phyloP scores from a whole-genome alignment of 148 eudicot species.

The Rhododendron ovatum region DNA sequence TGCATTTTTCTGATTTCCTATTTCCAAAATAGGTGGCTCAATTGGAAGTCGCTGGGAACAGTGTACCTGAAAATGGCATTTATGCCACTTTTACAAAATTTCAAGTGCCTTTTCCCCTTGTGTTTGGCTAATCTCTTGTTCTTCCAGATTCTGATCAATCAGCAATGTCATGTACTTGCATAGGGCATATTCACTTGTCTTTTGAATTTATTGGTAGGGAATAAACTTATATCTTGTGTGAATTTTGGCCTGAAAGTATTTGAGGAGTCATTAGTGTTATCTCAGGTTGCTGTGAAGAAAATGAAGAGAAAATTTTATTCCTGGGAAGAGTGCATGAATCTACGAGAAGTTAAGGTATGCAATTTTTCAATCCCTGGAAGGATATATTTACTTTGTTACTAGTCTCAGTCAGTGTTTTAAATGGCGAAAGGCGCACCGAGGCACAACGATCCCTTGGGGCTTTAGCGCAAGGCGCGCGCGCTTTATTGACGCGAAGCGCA shows the following conservation, averaged over 20 bases:
- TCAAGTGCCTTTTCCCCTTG: not conserved
- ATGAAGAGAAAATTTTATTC: conserved; percentile 87
- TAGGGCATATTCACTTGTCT: not conserved
- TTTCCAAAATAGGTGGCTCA: not conserved
- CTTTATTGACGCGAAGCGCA: no score
- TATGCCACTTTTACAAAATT: not conserved
- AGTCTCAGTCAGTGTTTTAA: not conserved
- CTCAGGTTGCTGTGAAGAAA: conserved; percentile 93
- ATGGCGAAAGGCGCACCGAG: no score
- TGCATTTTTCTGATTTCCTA: not conserved
- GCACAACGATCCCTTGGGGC: no score
- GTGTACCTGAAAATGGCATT: not conserved
- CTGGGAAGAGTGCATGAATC: conserved; percentile 90
- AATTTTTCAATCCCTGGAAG: not conserved
- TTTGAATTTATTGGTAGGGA: not conserved
- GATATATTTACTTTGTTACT: conserved; percentile 3
- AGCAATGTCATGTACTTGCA: not conserved
- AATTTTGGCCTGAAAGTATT: conserved; percentile 2
- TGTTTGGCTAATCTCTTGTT: not conserved
- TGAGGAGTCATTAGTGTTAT: conserved; percentile 11
- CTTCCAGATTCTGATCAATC: not conserved
- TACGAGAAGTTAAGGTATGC: conserved; percentile 91
- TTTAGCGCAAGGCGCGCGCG: no score
- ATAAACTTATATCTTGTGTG: not conserved
- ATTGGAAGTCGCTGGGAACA: not conserved